A percentile compares a stretch with the other conserved stretches of the same genome.
These are phyloP conservation scores for Eucalyptus tenuipes DNA, from an alignment of 345 rosid genomes.

Conservation along the genomic window DNA sequence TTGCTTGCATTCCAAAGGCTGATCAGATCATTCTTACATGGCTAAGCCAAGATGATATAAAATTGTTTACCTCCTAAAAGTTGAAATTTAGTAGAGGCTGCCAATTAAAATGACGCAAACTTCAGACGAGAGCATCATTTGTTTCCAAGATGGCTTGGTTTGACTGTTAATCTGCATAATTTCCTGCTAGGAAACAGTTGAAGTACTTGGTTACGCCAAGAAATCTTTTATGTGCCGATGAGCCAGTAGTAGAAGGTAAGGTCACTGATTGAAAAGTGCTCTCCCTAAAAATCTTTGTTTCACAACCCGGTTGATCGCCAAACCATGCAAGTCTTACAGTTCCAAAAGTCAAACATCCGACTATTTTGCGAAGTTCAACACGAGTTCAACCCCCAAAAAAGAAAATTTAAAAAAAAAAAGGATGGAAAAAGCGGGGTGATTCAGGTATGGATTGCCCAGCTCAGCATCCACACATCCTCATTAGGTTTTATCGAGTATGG, in stretches of 20 bases:
- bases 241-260: background rate
- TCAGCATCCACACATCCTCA: too few relatives aligned
- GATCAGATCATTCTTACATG: background rate
- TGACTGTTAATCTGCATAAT: background rate
- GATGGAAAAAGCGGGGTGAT: too few relatives aligned
- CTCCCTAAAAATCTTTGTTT: background rate
- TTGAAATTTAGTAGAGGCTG: background rate
- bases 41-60: background rate
- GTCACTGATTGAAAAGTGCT: background rate
- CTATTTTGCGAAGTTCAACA: background rate
- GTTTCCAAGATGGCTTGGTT: background rate
- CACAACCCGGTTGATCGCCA: rapidly evolving
- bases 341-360: background rate
- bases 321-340: background rate
- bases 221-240: background rate
- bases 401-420: too few relatives aligned
- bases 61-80: background rate
- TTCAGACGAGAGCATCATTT: background rate
- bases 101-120: background rate
- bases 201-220: background rate
- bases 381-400: background rate
- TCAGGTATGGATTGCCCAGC: too few relatives aligned
- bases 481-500: too few relatives aligned
- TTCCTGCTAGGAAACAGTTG: background rate
- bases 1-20: background rate